Conservation (phyloP, 805 yeast species). For the Spathaspora arborariae region DNA sequence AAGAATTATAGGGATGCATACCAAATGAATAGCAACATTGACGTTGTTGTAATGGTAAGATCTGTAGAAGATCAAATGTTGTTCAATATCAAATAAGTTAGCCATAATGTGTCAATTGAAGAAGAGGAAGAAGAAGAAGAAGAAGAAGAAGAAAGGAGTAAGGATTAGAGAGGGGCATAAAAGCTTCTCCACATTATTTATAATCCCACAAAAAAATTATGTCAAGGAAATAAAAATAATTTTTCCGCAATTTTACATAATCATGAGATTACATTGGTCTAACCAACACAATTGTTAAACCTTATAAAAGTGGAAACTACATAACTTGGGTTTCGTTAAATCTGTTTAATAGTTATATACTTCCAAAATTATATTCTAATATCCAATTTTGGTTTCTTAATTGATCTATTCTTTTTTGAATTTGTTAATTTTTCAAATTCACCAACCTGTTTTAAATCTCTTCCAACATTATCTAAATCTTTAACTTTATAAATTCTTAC, state of each 20-base stretch:
- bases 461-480: slow-evolving; percentile 81
- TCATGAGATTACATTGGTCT: not conserved
- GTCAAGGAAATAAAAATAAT: not conserved
- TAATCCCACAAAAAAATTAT: not conserved
- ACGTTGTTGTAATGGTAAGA: slow-evolving; percentile 48
- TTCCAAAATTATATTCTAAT: slow-evolving; percentile 36
- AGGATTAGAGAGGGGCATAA: not conserved
- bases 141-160: not conserved
- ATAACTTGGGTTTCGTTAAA: not conserved
- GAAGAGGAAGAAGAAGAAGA: too few species aligned
- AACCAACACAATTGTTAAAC: not conserved
- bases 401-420: slow-evolving; percentile 34
- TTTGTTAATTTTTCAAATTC: slow-evolving; percentile 42
- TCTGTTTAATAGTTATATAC: not conserved
- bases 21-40: slow-evolving; percentile 73
- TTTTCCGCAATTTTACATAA: not conserved
- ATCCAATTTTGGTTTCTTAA: slow-evolving; percentile 54
- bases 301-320: not conserved
- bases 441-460: slow-evolving; percentile 62
- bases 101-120: slow-evolving; percentile 19
- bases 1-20: slow-evolving; percentile 77
- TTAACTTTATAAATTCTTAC: slow-evolving; percentile 92
- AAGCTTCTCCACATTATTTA: not conserved
- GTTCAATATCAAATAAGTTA: slow-evolving; percentile 30
- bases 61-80: slow-evolving; percentile 41